A percentile compares a stretch with the other conserved stretches of the same genome.
These are phyloP conservation scores for Botrytis porri DNA, from an alignment of 2,329 filamentous ascomycete genomes.

Conservation along the genomic window DNA sequence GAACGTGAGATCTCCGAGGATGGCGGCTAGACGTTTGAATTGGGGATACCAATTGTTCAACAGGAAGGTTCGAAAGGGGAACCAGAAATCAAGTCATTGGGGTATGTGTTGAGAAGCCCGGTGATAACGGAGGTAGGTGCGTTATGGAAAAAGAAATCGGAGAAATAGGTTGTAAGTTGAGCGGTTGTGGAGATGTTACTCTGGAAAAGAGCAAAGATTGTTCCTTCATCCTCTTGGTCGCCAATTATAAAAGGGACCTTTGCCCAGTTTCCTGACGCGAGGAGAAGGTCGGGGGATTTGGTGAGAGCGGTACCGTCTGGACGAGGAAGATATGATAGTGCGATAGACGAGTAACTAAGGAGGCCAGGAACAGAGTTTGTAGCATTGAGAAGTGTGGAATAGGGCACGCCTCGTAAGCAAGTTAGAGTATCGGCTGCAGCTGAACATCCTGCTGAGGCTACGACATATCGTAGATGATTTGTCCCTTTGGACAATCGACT, in stretches of 20 bases:
- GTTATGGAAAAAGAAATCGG: conserved; percentile 55
- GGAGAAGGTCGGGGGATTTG: conserved; percentile 60
- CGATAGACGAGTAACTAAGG: conserved; percentile 64
- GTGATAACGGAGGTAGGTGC: conserved; percentile 52
- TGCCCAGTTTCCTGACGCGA: conserved; percentile 52
- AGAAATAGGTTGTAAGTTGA: conserved; percentile 60
- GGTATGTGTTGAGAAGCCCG: conserved; percentile 61
- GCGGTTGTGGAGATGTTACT: conserved; percentile 61
- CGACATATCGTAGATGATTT: conserved; percentile 63
- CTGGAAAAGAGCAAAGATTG: conserved; percentile 69
- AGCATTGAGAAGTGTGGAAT: conserved; percentile 60
- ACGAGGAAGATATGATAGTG: conserved; percentile 70
- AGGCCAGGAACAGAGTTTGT: conserved; percentile 68
- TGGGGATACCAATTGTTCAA: conserved; percentile 73
- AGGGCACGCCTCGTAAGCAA: conserved; percentile 62
- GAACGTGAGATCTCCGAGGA: conserved; percentile 73
- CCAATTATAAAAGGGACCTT: conserved; percentile 65
- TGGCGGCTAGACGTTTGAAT: conserved; percentile 73
- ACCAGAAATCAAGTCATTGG: conserved; percentile 48
- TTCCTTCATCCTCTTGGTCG: conserved; percentile 78
- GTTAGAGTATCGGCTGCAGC: conserved; percentile 54
- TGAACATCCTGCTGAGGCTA: conserved; percentile 59
- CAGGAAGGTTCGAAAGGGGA: conserved; percentile 68
- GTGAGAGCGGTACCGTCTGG: conserved; percentile 65
- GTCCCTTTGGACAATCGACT: conserved; percentile 64